A percentile compares a stretch with the other conserved stretches of the same genome.
Evolutionary conservation across 805 yeast genomes (phyloP).

Genomic region (Lachancea lanzarotensis): DNA sequence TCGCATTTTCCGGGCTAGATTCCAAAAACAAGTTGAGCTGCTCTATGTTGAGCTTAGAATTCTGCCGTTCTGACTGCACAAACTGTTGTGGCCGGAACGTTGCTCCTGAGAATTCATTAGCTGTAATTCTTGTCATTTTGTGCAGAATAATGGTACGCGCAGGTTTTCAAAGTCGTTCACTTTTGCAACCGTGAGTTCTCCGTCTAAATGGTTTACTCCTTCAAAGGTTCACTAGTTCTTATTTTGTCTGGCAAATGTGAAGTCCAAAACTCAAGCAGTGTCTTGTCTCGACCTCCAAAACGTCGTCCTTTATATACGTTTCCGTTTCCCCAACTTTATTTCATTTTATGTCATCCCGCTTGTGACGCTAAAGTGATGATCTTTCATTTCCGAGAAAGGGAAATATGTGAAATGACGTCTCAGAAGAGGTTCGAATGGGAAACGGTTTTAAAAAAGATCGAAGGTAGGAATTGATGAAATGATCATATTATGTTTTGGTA

Average conservation of each 20-base stretch:
- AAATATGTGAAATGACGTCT: too few relatives aligned
- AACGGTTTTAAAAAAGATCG: too few relatives aligned
- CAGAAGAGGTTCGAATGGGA: too few relatives aligned
- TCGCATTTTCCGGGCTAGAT: conserved; percentile 41
- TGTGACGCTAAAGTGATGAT: background rate
- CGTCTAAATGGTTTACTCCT: too few relatives aligned
- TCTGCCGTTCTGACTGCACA: conserved; percentile 39
- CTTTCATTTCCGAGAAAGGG: too few relatives aligned
- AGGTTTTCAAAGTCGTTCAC: too few relatives aligned
- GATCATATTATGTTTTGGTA: too few relatives aligned
- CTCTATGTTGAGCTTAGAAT: conserved; percentile 38
- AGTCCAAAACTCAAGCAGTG: background rate
- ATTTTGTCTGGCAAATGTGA: too few relatives aligned
- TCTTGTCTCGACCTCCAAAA: background rate
- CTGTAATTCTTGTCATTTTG: conserved; percentile 27
- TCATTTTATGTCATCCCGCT: background rate
- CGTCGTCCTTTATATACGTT: background rate
- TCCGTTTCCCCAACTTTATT: conserved; percentile 5
- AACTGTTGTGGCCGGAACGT: conserved; percentile 27
- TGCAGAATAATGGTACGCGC: background rate
- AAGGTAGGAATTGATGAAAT: too few relatives aligned
- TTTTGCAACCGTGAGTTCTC: too few relatives aligned
- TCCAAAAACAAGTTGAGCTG: conserved; percentile 53
- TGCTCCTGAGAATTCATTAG: conserved; percentile 15
- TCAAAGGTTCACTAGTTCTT: too few relatives aligned